Base-by-base conservation (phyloP, 805 yeast species). In the Schwanniomyces yamadae region DNA sequence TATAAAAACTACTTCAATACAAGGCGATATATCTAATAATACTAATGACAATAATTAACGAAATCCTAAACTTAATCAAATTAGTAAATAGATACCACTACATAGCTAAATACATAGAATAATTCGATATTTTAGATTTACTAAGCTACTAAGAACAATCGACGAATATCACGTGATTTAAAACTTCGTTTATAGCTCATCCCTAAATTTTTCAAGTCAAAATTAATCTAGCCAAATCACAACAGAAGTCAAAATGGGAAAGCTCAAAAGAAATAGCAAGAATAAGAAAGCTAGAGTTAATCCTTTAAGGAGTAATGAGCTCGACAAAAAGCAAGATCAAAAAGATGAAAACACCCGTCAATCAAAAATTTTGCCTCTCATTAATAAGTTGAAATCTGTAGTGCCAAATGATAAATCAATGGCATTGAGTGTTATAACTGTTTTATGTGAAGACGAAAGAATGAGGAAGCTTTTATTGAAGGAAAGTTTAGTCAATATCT, bases 391-490 rank as follows among this genome's bases (percentile, higher is more conserved):
- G 38, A 63, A 74, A 34, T 75, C 88, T 3, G 59, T 77, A 1
- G 68, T 77, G 6, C 76, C 85, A 2, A 81, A 82, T 51, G 96
- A 90, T 41, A 73, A 87, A 40, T 71, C 84, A 0, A 78, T 84
- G 77, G 91, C 95, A 1, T 58, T 89, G 14, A 76, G 82, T 8
- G 81, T 93, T 3, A 78, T 89, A 27, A 71, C 82, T 12, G 77
- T 84, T 1, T 60, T 90, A 40, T 73, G 82, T 40, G 95, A 84
- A 40, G 93, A 87, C 48, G 60, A 75, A 1, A 63, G 69, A 24
- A 66, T 83, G 66, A 74, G 96, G 44, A 64, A 69, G 35, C 34
- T 78, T 38, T 66, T 89, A 14, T 60, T 90, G 42, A 84, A 83
- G 52, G 93, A 88, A 48, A 81, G 77, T 44, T 63, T 90, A 30